These are phyloP conservation scores for Aspergillus panamensis DNA, from an alignment of 495 filamentous ascomycete species.

Conservation along the genomic window DNA sequence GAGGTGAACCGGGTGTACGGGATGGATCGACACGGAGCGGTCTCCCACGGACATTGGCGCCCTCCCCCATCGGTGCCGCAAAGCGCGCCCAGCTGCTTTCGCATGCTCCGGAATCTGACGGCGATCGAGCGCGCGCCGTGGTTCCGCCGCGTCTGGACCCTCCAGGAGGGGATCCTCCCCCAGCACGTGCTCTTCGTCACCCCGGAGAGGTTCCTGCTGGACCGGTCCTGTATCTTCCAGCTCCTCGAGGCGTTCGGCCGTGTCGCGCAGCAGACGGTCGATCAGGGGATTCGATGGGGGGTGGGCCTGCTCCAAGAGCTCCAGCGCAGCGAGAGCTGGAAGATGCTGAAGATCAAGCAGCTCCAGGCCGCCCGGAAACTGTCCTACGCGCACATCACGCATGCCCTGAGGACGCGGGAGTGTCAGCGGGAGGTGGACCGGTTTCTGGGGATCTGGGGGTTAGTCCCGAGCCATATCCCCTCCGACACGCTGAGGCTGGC, in stretches of 20 bases:
- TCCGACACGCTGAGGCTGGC: background rate
- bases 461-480: background rate
- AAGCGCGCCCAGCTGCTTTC: background rate
- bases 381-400: background rate
- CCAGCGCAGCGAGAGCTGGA: background rate
- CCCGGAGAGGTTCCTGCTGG: background rate
- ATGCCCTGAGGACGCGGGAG: background rate
- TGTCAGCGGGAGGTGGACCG: background rate
- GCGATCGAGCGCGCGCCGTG: background rate
- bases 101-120: background rate
- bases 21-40: background rate
- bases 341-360: background rate
- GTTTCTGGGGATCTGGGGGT: background rate
- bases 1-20: background rate
- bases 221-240: background rate
- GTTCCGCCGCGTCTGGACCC: constrained; percentile 5
- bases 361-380: background rate
- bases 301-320: background rate
- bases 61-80: background rate
- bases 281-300: background rate
- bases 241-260: background rate
- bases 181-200: background rate
- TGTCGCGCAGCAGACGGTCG: background rate
- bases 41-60: background rate
- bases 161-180: background rate